phyloP scores from a whole-genome alignment of 2,329 filamentous ascomycete species.

The Aureobasidium sp. region DNA sequence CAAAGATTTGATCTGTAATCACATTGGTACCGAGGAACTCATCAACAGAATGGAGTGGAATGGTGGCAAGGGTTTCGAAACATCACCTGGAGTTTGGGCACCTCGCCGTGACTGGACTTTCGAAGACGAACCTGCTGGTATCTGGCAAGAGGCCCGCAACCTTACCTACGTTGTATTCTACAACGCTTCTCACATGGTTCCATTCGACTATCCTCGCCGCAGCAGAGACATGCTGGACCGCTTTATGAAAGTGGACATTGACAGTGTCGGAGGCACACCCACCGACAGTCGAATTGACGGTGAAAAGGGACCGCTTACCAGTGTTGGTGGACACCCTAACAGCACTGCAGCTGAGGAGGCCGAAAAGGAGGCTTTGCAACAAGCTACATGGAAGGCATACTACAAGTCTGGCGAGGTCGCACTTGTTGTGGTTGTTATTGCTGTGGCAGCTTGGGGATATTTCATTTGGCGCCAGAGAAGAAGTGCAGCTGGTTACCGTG shows the following conservation, averaged over 20 bases:
- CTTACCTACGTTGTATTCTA: conserved; percentile 93
- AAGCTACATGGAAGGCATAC: conserved; percentile 84
- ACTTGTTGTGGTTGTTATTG: conserved; percentile 71
- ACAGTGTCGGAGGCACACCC: conserved; percentile 72
- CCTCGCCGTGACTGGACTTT: conserved; percentile 93
- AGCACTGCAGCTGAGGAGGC: conserved; percentile 57
- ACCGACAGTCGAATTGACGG: conserved; percentile 77
- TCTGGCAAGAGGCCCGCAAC: conserved; percentile 92
- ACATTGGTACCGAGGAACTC: conserved; percentile 84
- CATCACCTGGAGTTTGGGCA: conserved; percentile 78
- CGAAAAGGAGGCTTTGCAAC: conserved; percentile 63
- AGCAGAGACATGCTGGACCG: conserved; percentile 95
- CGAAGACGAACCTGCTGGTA: conserved; percentile 77
- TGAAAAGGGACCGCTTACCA: conserved; percentile 71
- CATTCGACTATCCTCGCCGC: conserved; percentile 81
- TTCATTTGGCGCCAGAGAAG: conserved; percentile 54
- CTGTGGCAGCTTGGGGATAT: conserved; percentile 67
- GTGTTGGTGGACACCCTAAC: conserved; percentile 67
- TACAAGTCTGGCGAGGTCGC: conserved; percentile 80
- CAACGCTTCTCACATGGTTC: conserved; percentile 97
- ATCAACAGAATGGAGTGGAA: conserved; percentile 91
- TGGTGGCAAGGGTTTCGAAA: conserved; percentile 83
- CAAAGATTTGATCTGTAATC: conserved; percentile 94
- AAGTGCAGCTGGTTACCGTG: conserved; percentile 39
- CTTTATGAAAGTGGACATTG: conserved; percentile 90